A percentile compares a stretch with the other conserved stretches of the same genome.
Conservation (phyloP, 768 basidiomycete species). For the Tephrocybe rancida region DNA sequence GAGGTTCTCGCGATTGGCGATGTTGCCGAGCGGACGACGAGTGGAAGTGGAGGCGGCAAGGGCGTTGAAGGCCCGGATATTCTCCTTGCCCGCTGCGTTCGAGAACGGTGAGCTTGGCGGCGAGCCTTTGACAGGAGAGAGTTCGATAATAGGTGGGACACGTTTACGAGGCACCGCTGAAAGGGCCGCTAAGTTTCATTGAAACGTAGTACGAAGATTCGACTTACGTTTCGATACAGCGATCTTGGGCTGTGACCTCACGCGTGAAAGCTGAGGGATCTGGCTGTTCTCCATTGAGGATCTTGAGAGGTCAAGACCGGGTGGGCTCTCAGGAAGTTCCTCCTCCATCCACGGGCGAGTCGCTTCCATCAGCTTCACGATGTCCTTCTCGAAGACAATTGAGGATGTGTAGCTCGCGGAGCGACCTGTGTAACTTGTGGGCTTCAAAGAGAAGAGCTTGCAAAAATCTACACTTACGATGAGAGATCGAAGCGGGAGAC, state of each 20-base stretch:
- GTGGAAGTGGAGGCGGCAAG: constrained; percentile 20
- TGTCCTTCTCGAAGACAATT: constrained; percentile 52
- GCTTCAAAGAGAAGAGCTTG: neutral
- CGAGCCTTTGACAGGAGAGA: constrained; percentile 58
- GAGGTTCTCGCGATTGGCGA: constrained; percentile 28
- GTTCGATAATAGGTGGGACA: constrained; percentile 33
- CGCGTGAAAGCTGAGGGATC: constrained; percentile 23
- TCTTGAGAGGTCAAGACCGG: constrained; percentile 25
- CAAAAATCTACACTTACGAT: constrained; percentile 38
- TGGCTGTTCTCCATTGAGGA: constrained; percentile 13
- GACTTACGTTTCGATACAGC: constrained; percentile 37
- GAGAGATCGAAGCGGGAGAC: constrained; percentile 23
- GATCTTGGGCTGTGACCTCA: constrained; percentile 49
- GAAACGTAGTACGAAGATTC: neutral
- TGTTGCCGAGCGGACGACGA: constrained; percentile 34
- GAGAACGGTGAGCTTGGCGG: constrained; percentile 42
- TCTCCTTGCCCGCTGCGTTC: constrained; percentile 40
- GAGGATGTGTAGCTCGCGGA: constrained; percentile 50
- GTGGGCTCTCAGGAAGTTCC: constrained; percentile 33
- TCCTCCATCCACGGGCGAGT: constrained; percentile 35
- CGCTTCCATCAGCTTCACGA: constrained; percentile 37
- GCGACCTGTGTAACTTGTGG: constrained; percentile 34
- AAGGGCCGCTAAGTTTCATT: neutral
- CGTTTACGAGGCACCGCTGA: constrained; percentile 41
- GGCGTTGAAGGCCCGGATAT: constrained; percentile 32